Evolutionary conservation across 176 grass and related monocot genomes (phyloP), one percentile per base, ranked within the genome.

Genomic region (Triticum turgidum): DNA sequence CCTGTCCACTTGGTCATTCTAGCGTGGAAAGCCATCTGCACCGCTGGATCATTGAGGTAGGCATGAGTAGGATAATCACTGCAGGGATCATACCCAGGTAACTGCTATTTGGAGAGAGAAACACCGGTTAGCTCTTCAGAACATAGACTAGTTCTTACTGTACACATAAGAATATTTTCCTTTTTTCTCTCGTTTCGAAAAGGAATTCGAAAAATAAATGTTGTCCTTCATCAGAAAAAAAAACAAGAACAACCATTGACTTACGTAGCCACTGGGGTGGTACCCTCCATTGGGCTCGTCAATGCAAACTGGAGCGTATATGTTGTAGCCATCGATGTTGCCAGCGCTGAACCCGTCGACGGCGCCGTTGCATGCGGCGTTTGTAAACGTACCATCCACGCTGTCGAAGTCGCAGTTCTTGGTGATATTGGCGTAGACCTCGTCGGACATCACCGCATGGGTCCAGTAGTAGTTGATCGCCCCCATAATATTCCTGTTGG

Each of bases 21-120:
- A 38, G 80, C 87, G 13, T 92, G 87, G 9, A 92, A 77, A 32
- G 87, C 91, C 9, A 37, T 82, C 18, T 92, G 84, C 74, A 92
- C 91, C 32, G 73, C 76, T 39, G 29, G 70, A 70, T 89, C 75
- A 56, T 92, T 92, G 39, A 92, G 80, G 86, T 92, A 89, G 64
- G 65, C 8, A 39, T 47, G 0, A 1, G 86, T 65, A 32, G 80
- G 89, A 4, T 73, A 30, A 33, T 52, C 11, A 7, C 44, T 83
- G 41, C 84, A 81, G 1, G 89, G 81, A 82, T 91, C 89, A 69
- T 80, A 76, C 22, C 82, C 85, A 24, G 75, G 54, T 59, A 91
- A n/a, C 89, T 88, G 75, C 5, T 25, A n/a, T 59, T 68, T 58
- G 41, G 0, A 29, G 7, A 49, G 3, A 11, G 11, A 11, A 41